Conservation (phyloP, 2,329 filamentous ascomycete species). For the Ophiostoma populinum region DNA sequence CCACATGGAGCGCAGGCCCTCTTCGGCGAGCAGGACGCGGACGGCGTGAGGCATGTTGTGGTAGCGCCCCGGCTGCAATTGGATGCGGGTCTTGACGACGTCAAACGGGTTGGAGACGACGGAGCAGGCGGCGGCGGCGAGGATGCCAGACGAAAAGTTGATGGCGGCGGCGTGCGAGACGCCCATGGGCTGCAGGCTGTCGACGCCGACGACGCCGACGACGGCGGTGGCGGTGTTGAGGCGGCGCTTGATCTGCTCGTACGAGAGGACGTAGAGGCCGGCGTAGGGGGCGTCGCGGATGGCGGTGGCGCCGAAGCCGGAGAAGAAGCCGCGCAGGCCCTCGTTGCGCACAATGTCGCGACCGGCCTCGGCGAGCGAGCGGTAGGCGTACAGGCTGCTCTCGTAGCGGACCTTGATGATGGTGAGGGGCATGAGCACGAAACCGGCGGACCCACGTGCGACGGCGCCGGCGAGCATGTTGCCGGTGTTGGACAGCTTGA, state of each 20-base stretch:
- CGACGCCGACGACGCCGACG: constrained; percentile 1
- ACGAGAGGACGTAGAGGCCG: constrained; percentile 83
- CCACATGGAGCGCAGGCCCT: constrained; percentile 65
- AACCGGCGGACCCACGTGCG: constrained; percentile 71
- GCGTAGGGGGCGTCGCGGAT: constrained; percentile 93
- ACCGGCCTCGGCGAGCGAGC: constrained; percentile 54
- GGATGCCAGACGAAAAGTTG: constrained; percentile 69
- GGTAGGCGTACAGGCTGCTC: constrained; percentile 69
- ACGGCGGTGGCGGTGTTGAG: constrained; percentile 24
- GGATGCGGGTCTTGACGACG: constrained; percentile 85
- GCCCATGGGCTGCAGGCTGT: constrained; percentile 15
- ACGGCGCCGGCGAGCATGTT: constrained; percentile 75
- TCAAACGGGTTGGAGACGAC: constrained; percentile 92
- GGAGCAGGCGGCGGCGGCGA: constrained; percentile 70
- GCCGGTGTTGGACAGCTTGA: constrained; percentile 64
- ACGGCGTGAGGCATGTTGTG: constrained; percentile 66
- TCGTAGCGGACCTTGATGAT: constrained; percentile 96
- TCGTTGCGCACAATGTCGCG: constrained; percentile 57
- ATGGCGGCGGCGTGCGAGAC: constrained; percentile 42
- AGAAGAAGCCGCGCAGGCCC: constrained; percentile 73
- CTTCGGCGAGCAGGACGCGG: constrained; percentile 61
- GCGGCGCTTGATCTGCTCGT: constrained; percentile 63
- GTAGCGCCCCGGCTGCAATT: constrained; percentile 72
- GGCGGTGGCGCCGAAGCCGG: constrained; percentile 84
- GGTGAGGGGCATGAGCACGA: constrained; percentile 88